These are phyloP conservation scores for Soucietia sequanensis DNA, from an alignment of 805 yeast species.

Conservation along the genomic window DNA sequence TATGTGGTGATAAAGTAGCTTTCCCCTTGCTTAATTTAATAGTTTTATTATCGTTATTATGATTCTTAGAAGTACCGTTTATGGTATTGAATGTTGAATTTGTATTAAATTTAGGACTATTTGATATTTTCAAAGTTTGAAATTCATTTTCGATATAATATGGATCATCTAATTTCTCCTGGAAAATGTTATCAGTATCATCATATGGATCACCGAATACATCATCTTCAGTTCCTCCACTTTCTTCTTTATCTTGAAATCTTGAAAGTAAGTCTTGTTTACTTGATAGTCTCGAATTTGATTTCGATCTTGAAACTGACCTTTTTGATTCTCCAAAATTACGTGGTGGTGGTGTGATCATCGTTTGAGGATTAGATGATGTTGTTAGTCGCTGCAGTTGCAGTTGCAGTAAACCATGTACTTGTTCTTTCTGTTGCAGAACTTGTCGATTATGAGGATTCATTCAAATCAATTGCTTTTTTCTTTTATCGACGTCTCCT, in stretches of 20 bases:
- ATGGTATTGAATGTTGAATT: background rate
- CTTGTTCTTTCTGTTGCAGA: too few relatives aligned
- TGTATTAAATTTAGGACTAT: slow-evolving; percentile 1
- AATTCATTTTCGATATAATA: slow-evolving; percentile 22
- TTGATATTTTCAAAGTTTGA: slow-evolving; percentile 18
- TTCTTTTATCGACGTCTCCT: too few relatives aligned
- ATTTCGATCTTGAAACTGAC: too few relatives aligned
- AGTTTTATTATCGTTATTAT: background rate
- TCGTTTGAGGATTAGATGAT: too few relatives aligned
- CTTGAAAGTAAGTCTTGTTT: slow-evolving; percentile 20
- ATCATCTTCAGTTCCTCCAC: slow-evolving; percentile 4
- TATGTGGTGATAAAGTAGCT: slow-evolving; percentile 1
- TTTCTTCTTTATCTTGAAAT: slow-evolving; percentile 15
- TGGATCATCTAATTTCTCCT: slow-evolving; percentile 13
- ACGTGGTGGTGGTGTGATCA: too few relatives aligned
- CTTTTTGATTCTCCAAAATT: too few relatives aligned
- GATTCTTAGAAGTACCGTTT: background rate
- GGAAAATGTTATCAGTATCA: slow-evolving; percentile 28
- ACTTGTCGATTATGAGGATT: too few relatives aligned
- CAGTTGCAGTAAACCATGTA: too few relatives aligned
- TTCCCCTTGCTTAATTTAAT: background rate
- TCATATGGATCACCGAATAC: slow-evolving; percentile 6
- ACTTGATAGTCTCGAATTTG: slow-evolving; percentile 5
- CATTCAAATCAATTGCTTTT: too few relatives aligned
- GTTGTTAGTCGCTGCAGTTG: too few relatives aligned